These are phyloP conservation scores for Ustilago nuda DNA, from an alignment of 1,284 basidiomycete species.

Conservation along the genomic window DNA sequence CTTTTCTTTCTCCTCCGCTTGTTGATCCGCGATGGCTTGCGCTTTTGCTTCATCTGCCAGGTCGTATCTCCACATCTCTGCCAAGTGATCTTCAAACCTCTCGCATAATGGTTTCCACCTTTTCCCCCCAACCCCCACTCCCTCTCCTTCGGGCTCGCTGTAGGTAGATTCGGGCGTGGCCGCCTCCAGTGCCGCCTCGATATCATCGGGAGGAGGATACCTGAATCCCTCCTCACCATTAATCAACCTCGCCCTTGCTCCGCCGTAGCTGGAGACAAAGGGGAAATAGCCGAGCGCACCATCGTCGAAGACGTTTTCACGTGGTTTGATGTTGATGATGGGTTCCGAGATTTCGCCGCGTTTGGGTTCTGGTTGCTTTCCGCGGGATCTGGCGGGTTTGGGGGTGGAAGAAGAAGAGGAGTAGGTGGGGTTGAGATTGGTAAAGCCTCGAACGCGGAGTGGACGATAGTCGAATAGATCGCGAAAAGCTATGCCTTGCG, in stretches of 20 bases:
- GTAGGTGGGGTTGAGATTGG: constrained; percentile 17
- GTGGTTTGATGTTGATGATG: constrained; percentile 58
- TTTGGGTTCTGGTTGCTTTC: not conserved
- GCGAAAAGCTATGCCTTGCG: constrained; percentile 85
- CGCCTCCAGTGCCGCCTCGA: constrained; percentile 50
- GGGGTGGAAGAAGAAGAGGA: not conserved
- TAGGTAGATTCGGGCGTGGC: not conserved
- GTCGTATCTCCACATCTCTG: constrained; percentile 56
- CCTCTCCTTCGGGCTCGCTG: constrained; percentile 1
- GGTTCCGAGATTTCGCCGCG: constrained; percentile 29
- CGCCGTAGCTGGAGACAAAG: constrained; percentile 91
- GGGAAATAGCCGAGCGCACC: constrained; percentile 96
- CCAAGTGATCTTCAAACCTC: constrained; percentile 51
- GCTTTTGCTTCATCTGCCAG: constrained; percentile 52
- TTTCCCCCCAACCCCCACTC: not conserved
- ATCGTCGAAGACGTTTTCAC: constrained; percentile 87
- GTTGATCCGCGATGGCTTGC: constrained; percentile 21
- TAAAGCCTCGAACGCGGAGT: constrained; percentile 70
- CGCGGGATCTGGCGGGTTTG: constrained; percentile 16
- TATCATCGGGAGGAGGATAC: constrained; percentile 74
- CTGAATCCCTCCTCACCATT: constrained; percentile 80
- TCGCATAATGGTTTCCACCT: constrained; percentile 47
- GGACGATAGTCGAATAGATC: constrained; percentile 92
- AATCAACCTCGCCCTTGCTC: constrained; percentile 85
- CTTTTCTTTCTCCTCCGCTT: constrained; percentile 31